Evolutionary conservation across 2,329 filamentous ascomycete species (phyloP).

Genomic region (Blastomyces emzantsi): DNA sequence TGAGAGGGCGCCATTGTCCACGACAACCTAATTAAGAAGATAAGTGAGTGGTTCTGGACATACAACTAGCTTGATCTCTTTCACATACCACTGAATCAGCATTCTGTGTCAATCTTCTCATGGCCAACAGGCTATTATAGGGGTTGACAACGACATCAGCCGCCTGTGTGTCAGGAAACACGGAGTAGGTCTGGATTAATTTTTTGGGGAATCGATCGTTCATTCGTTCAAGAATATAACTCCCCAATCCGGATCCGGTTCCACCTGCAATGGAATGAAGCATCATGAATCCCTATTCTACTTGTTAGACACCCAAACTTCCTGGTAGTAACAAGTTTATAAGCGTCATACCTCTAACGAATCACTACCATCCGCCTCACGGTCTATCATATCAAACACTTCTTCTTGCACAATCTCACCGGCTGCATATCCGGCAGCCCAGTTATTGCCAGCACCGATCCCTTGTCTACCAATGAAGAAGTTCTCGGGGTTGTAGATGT

Average conservation of each 20-base stretch:
- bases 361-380: constrained; percentile 95
- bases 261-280: constrained; percentile 96
- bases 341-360: constrained; percentile 63
- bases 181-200: constrained; percentile 97
- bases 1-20: constrained; percentile 90
- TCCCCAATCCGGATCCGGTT: constrained; percentile 91
- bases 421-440: constrained; percentile 92
- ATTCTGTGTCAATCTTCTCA: constrained; percentile 87
- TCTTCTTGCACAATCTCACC: constrained; percentile 90
- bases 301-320: not conserved
- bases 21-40: constrained; percentile 51
- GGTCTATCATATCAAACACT: constrained; percentile 98
- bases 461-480: constrained; percentile 95
- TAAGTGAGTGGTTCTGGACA: not conserved
- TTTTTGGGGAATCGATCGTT: constrained; percentile 99
- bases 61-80: not conserved
- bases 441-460: constrained; percentile 92
- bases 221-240: constrained; percentile 85
- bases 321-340: not conserved
- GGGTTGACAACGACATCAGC: constrained; percentile 94
- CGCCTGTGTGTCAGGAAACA: constrained; percentile 89
- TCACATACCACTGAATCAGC: constrained; percentile 75
- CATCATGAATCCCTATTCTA: constrained; percentile 80
- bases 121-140: constrained; percentile 91
- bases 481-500: constrained; percentile 99